Evolutionary conservation across 345 rosid species (phyloP), one percentile per base, ranked within the genome.

Genomic region (Cardamine occulta): DNA sequence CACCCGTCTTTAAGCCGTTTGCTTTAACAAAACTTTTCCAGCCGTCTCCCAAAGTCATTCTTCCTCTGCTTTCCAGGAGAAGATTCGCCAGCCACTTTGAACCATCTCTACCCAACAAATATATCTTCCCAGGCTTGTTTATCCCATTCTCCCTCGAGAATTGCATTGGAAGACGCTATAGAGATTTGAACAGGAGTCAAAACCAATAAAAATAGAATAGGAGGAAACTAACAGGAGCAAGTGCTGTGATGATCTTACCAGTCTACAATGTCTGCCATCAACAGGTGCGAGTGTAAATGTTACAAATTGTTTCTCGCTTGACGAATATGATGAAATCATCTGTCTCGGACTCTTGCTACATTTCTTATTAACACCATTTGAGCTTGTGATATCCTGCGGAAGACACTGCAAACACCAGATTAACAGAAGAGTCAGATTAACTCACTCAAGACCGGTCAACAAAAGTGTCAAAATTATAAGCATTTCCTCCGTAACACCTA

Each of bases 1-100:
- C 74, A 8, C 72, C 60, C 0, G 69, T 52, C 56, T 68, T 68
- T 37, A 75, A 68, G 28, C 79, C 66, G 1, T 73, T 73, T 53
- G 63, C 77, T 73, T 54, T 73, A 40, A 73, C 77, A 37, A 74
- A 66, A 24, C 37, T 21, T 58, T 55, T 74, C 79, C 79, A 74
- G 4, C 79, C 79, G 4, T 74, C 72, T 32, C 78, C 78, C 40
- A 74, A 34, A 65, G 72, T 74, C 78, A 74, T 74, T 74, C 72
- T 55, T 47, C 65, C 72, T 65, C 74, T 48, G 44, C 35, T 68
- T 75, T 75, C 73, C 21, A 35, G 9, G 47, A 75, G 79, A 75
- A 66, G 73, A 42, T 69, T 69, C 18, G 64, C 74, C 47, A 68
- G 56, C 80, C 80, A 76, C 80, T 76, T 76, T 8, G 70, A 60